Evolutionary conservation across 2,329 filamentous ascomycete genomes (phyloP).

Genomic region (Botrytis squamosa): DNA sequence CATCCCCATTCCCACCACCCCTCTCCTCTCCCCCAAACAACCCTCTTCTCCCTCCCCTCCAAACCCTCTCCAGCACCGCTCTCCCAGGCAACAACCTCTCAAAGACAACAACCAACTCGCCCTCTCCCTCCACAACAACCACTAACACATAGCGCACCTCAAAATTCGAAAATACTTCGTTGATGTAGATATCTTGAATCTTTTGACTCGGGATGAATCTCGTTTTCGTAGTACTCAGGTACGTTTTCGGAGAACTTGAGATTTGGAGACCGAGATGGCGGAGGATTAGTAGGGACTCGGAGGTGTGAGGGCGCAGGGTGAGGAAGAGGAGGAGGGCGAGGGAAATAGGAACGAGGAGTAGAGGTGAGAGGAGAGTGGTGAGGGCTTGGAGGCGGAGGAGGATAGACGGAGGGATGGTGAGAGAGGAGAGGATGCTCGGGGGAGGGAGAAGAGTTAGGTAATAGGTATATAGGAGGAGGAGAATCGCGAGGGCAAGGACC

Average conservation of each 20-base stretch:
- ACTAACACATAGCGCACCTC: constrained; percentile 87
- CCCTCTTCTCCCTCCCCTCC: constrained; percentile 80
- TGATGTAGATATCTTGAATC: constrained; percentile 90
- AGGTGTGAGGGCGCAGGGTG: constrained; percentile 51
- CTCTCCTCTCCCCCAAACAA: constrained; percentile 65
- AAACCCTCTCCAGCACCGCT: constrained; percentile 79
- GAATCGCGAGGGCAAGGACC: constrained; percentile 42
- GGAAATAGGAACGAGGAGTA: constrained; percentile 44
- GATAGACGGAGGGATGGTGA: constrained; percentile 35
- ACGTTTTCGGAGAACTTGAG: constrained; percentile 66
- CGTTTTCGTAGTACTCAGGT: constrained; percentile 61
- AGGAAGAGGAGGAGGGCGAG: constrained; percentile 46
- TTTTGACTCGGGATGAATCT: constrained; percentile 85
- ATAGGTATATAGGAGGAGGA: constrained; percentile 52
- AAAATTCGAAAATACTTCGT: constrained; percentile 92
- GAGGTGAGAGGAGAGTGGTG: constrained; percentile 41
- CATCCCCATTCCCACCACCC: constrained; percentile 30
- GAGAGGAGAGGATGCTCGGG: constrained; percentile 30
- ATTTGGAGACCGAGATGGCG: constrained; percentile 90
- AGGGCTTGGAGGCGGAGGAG: constrained; percentile 39
- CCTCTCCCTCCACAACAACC: constrained; percentile 86
- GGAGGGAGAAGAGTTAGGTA: constrained; percentile 40
- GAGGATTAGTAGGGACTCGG: constrained; percentile 86
- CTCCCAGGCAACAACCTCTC: constrained; percentile 73
- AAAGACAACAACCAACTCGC: constrained; percentile 92